Conservation (phyloP, 768 basidiomycete genomes). For the Hericium alpestre region DNA sequence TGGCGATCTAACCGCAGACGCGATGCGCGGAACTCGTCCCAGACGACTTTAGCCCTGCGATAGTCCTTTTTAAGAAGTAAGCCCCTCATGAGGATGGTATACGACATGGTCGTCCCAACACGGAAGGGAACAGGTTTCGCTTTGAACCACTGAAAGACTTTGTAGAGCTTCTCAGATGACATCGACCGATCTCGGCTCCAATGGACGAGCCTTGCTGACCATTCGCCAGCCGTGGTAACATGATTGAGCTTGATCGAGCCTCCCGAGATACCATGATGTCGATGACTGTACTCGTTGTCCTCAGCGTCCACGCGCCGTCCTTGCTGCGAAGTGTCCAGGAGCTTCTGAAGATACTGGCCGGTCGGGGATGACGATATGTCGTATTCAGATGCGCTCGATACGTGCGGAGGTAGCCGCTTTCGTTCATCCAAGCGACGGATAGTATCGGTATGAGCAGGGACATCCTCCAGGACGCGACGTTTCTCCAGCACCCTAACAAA, state of each 20-base stretch:
- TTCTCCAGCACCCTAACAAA: slow-evolving; percentile 38
- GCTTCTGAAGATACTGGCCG: too few relatives aligned
- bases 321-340: too few relatives aligned
- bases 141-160: neutral
- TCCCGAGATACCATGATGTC: too few relatives aligned
- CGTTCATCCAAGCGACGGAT: slow-evolving; percentile 22
- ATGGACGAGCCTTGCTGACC: neutral
- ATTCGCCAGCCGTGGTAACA: neutral
- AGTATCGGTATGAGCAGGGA: slow-evolving; percentile 28
- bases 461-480: slow-evolving; percentile 32
- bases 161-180: slow-evolving; percentile 7
- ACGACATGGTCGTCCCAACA: slow-evolving; percentile 33
- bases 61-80: slow-evolving; percentile 34
- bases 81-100: slow-evolving; percentile 46
- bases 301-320: too few relatives aligned
- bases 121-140: slow-evolving; percentile 13
- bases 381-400: too few relatives aligned
- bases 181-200: neutral
- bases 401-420: slow-evolving; percentile 3
- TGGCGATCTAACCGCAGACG: slow-evolving; percentile 31
- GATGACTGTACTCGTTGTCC: too few relatives aligned
- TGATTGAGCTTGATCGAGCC: too few relatives aligned
- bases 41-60: slow-evolving; percentile 27
- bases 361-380: too few relatives aligned
- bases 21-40: slow-evolving; percentile 3